phyloP scores from a whole-genome alignment of 177 flowering plant species.

The Vitis hybrid region DNA sequence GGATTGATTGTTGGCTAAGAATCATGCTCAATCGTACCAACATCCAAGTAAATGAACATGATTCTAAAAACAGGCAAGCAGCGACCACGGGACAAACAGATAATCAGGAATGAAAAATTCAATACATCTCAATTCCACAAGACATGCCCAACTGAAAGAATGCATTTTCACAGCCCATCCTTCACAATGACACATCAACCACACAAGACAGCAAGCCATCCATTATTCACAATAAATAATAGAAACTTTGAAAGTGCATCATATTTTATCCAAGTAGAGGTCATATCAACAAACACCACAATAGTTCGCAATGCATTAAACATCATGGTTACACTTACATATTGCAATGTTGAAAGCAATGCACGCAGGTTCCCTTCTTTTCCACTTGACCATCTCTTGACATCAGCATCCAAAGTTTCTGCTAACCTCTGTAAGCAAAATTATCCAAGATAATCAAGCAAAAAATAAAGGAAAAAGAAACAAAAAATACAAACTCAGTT shows the following conservation, averaged over 20 bases:
- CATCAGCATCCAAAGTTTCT: conserved; percentile 89
- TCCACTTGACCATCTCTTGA: conserved; percentile 92
- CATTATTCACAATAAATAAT: not conserved
- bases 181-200: not conserved
- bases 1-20: no score
- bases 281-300: not conserved
- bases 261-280: not conserved
- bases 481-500: not conserved
- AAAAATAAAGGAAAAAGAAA: not conserved
- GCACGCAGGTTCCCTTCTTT: conserved; percentile 96
- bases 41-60: not conserved
- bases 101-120: not conserved
- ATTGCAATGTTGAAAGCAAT: conserved; percentile 94
- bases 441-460: not conserved
- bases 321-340: conserved; percentile 47
- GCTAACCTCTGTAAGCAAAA: conserved; percentile 75
- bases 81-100: not conserved
- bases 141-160: not conserved
- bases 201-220: not conserved
- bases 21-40: not conserved
- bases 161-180: not conserved
- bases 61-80: not conserved
- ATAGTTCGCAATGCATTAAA: not conserved
- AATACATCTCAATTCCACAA: not conserved
- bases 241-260: not conserved